Conservation (phyloP, 1,139 yeast genomes). For the Taiozyma onychis region DNA sequence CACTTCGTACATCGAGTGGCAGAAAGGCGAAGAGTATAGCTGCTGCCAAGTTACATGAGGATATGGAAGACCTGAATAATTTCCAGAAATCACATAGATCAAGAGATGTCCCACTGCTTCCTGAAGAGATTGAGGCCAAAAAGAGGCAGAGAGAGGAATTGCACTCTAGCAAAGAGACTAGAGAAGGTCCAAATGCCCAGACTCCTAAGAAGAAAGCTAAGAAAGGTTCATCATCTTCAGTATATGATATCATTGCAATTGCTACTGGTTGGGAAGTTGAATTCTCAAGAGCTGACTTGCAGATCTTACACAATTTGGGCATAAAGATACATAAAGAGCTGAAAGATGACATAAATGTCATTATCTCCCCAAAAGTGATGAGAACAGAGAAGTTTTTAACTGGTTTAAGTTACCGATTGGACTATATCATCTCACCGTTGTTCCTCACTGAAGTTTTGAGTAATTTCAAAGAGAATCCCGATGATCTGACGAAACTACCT, state of each 20-base stretch:
- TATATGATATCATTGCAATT: conserved; percentile 40
- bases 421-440: conserved; percentile 27
- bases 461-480: conserved; percentile 28
- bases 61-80: conserved; percentile 60
- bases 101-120: conserved; percentile 27
- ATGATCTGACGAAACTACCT: conserved; percentile 24
- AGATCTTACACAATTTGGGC: conserved; percentile 32
- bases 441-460: conserved; percentile 35
- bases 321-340: conserved; percentile 39
- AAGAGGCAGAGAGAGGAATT: conserved; percentile 24
- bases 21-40: conserved; percentile 65
- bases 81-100: conserved; percentile 42
- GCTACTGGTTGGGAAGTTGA: conserved; percentile 60
- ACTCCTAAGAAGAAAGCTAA: conserved; percentile 10
- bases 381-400: conserved; percentile 81
- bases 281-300: conserved; percentile 34
- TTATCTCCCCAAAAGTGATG: conserved; percentile 72
- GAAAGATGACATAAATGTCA: conserved; percentile 38
- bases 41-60: conserved; percentile 56
- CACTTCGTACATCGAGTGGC: conserved; percentile 12
- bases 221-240: conserved; percentile 2
- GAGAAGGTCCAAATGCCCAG: conserved; percentile 11
- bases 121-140: conserved; percentile 27
- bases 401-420: conserved; percentile 28
- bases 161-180: conserved; percentile 2